Evolutionary conservation across 148 eudicot species (phyloP).

Genomic region (Rhododendron williamsianum): DNA sequence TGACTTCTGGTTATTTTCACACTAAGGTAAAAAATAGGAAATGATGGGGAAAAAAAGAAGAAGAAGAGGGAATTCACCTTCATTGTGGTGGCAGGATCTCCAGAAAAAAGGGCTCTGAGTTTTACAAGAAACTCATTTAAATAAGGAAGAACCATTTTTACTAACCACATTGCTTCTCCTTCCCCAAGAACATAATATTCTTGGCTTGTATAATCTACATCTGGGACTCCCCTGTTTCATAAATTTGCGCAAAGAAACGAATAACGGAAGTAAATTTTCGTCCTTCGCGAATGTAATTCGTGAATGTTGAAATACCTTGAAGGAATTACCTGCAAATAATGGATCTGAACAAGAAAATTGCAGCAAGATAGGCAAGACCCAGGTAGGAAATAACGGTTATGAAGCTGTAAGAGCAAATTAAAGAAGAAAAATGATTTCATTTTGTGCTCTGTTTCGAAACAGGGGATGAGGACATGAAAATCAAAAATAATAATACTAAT

Average conservation of each 20-base stretch:
- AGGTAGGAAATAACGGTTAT: constrained; percentile 58
- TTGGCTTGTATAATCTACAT: constrained; percentile 22
- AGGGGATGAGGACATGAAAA: neutral
- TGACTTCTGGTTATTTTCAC: constrained; percentile 8
- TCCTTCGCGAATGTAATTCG: no score
- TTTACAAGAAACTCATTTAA: constrained; percentile 61
- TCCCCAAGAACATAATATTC: constrained; percentile 44
- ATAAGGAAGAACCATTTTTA: constrained; percentile 58
- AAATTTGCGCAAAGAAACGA: neutral
- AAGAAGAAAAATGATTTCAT: neutral
- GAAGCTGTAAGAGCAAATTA: constrained; percentile 37
- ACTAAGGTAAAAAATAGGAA: neutral
- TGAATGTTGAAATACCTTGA: neutral
- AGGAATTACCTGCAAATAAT: constrained; percentile 43
- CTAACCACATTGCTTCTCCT: constrained; percentile 68
- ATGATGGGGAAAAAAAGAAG: neutral
- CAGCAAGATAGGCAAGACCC: constrained; percentile 66
- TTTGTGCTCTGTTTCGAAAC: neutral
- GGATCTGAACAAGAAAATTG: constrained; percentile 58
- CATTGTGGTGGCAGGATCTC: constrained; percentile 83
- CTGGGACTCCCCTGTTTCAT: constrained; percentile 33
- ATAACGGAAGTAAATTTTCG: neutral
- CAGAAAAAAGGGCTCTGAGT: constrained; percentile 63
- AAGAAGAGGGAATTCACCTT: constrained; percentile 34
- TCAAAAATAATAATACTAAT: no score